Evolutionary conservation across 2,329 filamentous ascomycete genomes (phyloP).

Genomic region (Ascocoryne sarcoides): DNA sequence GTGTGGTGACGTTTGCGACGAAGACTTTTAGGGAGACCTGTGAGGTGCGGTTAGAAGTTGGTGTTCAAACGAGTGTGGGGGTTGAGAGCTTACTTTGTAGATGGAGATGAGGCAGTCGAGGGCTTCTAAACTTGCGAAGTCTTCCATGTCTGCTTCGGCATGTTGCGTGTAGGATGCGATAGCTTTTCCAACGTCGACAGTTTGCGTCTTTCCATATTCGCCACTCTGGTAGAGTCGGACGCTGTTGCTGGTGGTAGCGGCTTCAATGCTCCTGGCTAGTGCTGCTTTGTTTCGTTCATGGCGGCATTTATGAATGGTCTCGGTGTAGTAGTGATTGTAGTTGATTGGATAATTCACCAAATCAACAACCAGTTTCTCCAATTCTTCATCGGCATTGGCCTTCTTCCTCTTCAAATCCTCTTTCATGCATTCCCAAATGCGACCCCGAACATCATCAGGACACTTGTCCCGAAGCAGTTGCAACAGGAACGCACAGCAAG

Average conservation of each 20-base stretch:
- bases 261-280: conserved; percentile 2
- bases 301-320: conserved; percentile 23
- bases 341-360: conserved; percentile 26
- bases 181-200: conserved; percentile 8
- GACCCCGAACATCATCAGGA: conserved; percentile 14
- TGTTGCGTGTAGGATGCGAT: conserved; percentile 1
- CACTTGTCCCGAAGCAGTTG: conserved; percentile 14
- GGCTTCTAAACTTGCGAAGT: conserved; percentile 25
- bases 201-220: conserved; percentile 1
- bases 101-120: conserved; percentile 26
- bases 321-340: conserved; percentile 31
- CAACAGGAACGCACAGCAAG: conserved; percentile 17
- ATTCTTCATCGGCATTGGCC: conserved; percentile 14
- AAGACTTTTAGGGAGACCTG: conserved; percentile 28
- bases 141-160: conserved; percentile 25
- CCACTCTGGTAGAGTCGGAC: background rate
- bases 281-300: conserved; percentile 5
- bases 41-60: background rate
- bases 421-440: conserved; percentile 9
- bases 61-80: background rate
- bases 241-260: background rate
- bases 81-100: conserved; percentile 23
- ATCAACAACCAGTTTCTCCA: conserved; percentile 25
- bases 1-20: conserved; percentile 27
- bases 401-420: background rate